Base-by-base conservation (phyloP, 2,329 filamentous ascomycete genomes). In the Aspergillus proliferans region DNA sequence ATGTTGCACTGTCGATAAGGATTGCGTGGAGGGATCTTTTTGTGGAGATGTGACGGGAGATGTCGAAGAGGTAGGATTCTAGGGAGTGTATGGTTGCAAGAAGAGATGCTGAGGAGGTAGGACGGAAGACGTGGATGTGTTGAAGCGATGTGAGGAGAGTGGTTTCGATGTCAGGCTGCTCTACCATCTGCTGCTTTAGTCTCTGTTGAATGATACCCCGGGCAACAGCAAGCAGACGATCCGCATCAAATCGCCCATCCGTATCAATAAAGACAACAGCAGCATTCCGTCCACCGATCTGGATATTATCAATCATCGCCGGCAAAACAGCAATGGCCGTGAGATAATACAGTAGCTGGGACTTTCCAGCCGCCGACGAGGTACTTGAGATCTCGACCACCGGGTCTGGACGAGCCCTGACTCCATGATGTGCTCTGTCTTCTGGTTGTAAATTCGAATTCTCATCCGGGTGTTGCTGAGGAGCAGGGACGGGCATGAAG, bases 51-150 rank as follows among this genome's bases (percentile, higher is more conserved):
- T 83, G 79, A 0, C 60, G 53, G 6, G 58, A 43, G 9, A 63
- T 44, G 33, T 67, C 54, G 14, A 81, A 71, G 6, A 85, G 73
- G 59, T 83, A 81, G 0, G 54, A 40, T 14, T 74, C 71, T 0
- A 85, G 60, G 0, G 57, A 53, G 2, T 64, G 52, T 1, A 85
- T 58, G 0, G 78, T 80, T 6, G 73, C 61, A 2, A 82, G 64
- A 0, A 83, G 64, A 2, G 75, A 70, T 2, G 65, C 43, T 21
- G 78, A 77, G 1, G 77, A 77, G 41, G 76, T 71, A 0, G 80
- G 80, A 2, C 68, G 74, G 65, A 83, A 79, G 52, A 85, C 69
- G 60, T 84, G 81, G 34, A 85, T 63, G 57, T 85, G 81, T 24
- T 66, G 58, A 0, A 85, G 66, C 3, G 71, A 65, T 19, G 55